Evolutionary conservation across 2,329 filamentous ascomycete genomes (phyloP).

Genomic region (Nothopassalora personata): DNA sequence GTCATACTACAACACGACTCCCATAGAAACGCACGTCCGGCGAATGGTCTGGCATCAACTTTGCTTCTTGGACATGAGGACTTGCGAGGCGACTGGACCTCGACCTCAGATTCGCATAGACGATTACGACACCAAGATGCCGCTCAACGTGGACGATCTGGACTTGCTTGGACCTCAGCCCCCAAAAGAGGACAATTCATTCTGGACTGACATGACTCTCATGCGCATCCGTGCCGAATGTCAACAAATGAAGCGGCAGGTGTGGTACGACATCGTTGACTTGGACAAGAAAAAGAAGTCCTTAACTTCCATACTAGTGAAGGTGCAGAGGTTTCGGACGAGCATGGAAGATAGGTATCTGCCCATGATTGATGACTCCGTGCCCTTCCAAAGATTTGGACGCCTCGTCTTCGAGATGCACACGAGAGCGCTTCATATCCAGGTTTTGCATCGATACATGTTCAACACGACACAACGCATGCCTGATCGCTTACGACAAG

Average conservation of each 20-base stretch:
- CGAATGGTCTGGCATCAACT: slow-evolving; percentile 73
- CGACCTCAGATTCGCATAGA: slow-evolving; percentile 65
- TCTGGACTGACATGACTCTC: slow-evolving; percentile 65
- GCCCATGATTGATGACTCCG: slow-evolving; percentile 53
- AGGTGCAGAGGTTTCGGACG: slow-evolving; percentile 63
- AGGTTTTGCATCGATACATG: slow-evolving; percentile 65
- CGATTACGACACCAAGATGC: slow-evolving; percentile 69
- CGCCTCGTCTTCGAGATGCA: slow-evolving; percentile 61
- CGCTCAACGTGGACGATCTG: slow-evolving; percentile 63
- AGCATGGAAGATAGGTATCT: slow-evolving; percentile 62
- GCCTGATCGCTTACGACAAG: slow-evolving; percentile 58
- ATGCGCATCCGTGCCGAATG: slow-evolving; percentile 65
- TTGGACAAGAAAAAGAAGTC: slow-evolving; percentile 58
- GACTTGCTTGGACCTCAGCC: slow-evolving; percentile 47
- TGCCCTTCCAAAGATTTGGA: slow-evolving; percentile 59
- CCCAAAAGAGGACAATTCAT: slow-evolving; percentile 43
- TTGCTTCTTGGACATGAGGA: slow-evolving; percentile 69
- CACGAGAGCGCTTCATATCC: slow-evolving; percentile 58
- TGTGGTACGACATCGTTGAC: slow-evolving; percentile 64
- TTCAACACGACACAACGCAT: slow-evolving; percentile 44
- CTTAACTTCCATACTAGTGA: slow-evolving; percentile 59
- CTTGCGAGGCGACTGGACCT: slow-evolving; percentile 68
- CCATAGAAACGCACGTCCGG: slow-evolving; percentile 65
- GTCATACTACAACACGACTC: slow-evolving; percentile 58
- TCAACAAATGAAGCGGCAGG: slow-evolving; percentile 64